Percentiles rank a stretch among this genome's conserved stretches.
Evolutionary conservation across 73 alveolate genomes (phyloP).

Genomic region (Loxodes magnus): DNA sequence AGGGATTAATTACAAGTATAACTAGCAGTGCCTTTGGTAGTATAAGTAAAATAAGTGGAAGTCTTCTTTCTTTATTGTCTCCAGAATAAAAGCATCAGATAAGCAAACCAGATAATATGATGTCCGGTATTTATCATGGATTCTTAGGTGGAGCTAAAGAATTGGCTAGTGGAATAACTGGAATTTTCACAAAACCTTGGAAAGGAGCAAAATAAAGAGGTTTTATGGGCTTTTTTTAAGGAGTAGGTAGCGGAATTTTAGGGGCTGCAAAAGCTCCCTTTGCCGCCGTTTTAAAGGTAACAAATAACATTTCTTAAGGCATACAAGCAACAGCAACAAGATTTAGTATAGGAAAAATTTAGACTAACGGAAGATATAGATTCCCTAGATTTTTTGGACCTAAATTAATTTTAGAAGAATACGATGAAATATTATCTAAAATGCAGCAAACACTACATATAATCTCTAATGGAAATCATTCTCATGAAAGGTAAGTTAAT

Average conservation of each 20-base stretch:
- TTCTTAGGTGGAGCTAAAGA: constrained; percentile 65
- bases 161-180: constrained; percentile 64
- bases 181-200: constrained; percentile 61
- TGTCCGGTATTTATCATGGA: constrained; percentile 65
- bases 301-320: constrained; percentile 53
- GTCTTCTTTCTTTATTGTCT: constrained; percentile 69
- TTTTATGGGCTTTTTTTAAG: constrained; percentile 67
- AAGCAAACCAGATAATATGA: constrained; percentile 51
- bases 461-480: no score
- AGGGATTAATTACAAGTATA: constrained; percentile 41
- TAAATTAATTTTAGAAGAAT: constrained; percentile 49
- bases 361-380: constrained; percentile 60
- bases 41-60: constrained; percentile 71
- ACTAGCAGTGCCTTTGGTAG: constrained; percentile 73
- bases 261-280: constrained; percentile 78
- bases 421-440: constrained; percentile 62
- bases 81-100: constrained; percentile 60
- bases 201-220: constrained; percentile 66
- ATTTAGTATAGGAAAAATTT: constrained; percentile 52
- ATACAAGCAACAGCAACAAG: constrained; percentile 51
- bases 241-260: constrained; percentile 73
- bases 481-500: no score
- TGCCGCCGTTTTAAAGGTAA: constrained; percentile 56
- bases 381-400: constrained; percentile 68
- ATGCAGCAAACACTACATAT: no score